Evolutionary conservation across 2,329 filamentous ascomycete species (phyloP), one percentile per base, ranked within the genome.

Genomic region (Cytospora piceae): DNA sequence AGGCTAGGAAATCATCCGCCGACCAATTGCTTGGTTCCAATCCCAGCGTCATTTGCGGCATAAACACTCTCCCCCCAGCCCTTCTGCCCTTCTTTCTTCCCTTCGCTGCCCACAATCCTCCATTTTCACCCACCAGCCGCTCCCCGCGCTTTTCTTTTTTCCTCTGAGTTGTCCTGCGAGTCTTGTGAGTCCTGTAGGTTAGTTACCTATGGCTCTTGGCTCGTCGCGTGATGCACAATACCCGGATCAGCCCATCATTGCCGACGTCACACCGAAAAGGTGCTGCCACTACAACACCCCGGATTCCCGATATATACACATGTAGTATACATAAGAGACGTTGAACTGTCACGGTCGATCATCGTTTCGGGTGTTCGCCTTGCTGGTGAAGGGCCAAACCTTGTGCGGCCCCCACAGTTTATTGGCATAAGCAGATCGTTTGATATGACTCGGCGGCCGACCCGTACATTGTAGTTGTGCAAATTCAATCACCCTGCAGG

Each of bases 241-340:
- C 34, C 14, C n/a, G 46, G 31, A 61, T 61, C 37, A 53, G 58
- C 31, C 46, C 58, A 32, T 57, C 53, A 22, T 53, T 57, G 53
- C 53, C 61, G 61, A 63, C 61, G 61, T 63, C 61, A 63, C 56
- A 55, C 61, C 42, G 37, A 6, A 11, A 15, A 29, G 31, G 51
- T 56, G 32, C 27, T 63, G 56, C 60, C 39, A 51, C 53, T 49
- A 9, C 46, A 24, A 52, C 31, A 14, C 29, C 56, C 53, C 39
- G 51, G 32, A 29, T 42, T 63, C 53, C 53, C 37, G 61, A 52
- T 57, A 22, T 57, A 29, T 29, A 29, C 27, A 39, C 37, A 8
- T 34, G 8, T 34, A 34, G 8, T 34, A 8, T 34, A 11, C 7
- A 34, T 34, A 12, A 3, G 2, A 37, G 53, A 34, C 34, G n/a